phyloP scores from a whole-genome alignment of 495 filamentous ascomycete species.

The Tuber melanosporum region DNA sequence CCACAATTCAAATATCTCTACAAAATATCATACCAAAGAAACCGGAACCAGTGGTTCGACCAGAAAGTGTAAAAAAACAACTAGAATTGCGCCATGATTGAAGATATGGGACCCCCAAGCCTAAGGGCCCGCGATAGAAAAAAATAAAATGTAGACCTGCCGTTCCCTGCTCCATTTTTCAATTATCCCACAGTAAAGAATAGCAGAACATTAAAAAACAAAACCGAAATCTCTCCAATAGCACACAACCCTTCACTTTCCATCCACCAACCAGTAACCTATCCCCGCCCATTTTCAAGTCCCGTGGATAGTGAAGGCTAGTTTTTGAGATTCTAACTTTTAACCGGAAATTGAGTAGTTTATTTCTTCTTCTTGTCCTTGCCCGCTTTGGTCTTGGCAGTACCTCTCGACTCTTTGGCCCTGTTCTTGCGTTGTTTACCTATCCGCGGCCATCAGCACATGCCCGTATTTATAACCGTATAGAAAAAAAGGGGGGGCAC shows the following conservation, averaged over 20 bases:
- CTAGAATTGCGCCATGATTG: slow-evolving; percentile 3
- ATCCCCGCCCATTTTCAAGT: not conserved
- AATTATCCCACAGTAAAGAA: not conserved
- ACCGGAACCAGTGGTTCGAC: not conserved
- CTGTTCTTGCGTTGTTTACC: slow-evolving; percentile 99
- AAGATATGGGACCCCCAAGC: not conserved
- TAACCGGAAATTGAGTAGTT: slow-evolving; percentile 20
- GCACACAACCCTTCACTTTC: not conserved
- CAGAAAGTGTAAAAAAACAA: not conserved
- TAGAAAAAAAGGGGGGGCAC: not conserved
- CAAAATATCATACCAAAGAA: not conserved
- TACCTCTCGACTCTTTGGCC: slow-evolving; percentile 94
- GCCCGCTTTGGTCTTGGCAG: slow-evolving; percentile 73
- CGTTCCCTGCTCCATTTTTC: not conserved
- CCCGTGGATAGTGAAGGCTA: not conserved
- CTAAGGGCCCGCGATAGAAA: not conserved
- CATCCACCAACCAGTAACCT: not conserved
- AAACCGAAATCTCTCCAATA: not conserved
- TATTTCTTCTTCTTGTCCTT: slow-evolving; percentile 68
- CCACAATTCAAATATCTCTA: not conserved
- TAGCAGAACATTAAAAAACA: not conserved
- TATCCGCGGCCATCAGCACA: slow-evolving; percentile 46
- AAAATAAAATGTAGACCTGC: not conserved
- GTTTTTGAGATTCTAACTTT: slow-evolving; percentile 29
- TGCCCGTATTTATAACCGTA: slow-evolving; percentile 41